Evolutionary conservation across 768 basidiomycete species (phyloP).

Genomic region (Agaricus subrufescens): DNA sequence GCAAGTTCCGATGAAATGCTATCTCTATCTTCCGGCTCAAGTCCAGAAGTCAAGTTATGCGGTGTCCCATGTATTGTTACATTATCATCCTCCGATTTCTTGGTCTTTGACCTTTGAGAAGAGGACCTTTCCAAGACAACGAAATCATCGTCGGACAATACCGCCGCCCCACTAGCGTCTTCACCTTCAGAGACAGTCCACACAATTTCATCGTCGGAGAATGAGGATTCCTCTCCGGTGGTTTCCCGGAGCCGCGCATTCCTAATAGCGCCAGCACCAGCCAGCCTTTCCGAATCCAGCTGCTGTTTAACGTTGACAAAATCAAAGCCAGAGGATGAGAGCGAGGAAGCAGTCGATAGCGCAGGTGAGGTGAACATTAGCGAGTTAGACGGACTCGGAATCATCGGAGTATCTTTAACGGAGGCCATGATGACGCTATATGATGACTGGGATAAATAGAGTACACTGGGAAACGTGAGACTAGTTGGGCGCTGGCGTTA

Average conservation of each 20-base stretch:
- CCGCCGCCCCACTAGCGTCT: constrained; percentile 16
- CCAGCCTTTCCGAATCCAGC: background rate
- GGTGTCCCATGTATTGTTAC: background rate
- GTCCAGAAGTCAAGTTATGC: background rate
- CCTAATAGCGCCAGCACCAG: background rate
- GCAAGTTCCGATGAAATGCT: background rate
- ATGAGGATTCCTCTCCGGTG: background rate
- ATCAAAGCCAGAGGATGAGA: constrained; percentile 25
- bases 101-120: background rate
- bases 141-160: constrained; percentile 45
- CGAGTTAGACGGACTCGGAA: constrained; percentile 11
- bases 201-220: constrained; percentile 56
- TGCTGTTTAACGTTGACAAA: constrained; percentile 18
- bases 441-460: no score
- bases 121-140: constrained; percentile 34
- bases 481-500: no score
- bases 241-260: background rate
- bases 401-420: background rate
- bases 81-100: background rate
- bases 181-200: constrained; percentile 37
- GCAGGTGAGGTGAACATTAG: constrained; percentile 15
- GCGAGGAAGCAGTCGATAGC: constrained; percentile 19
- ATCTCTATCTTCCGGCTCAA: background rate
- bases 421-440: constrained; percentile 6
- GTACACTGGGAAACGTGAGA: no score